These are phyloP conservation scores for Cryptosporidium baileyi DNA, from an alignment of 169 alveolate genomes.

Conservation along the genomic window DNA sequence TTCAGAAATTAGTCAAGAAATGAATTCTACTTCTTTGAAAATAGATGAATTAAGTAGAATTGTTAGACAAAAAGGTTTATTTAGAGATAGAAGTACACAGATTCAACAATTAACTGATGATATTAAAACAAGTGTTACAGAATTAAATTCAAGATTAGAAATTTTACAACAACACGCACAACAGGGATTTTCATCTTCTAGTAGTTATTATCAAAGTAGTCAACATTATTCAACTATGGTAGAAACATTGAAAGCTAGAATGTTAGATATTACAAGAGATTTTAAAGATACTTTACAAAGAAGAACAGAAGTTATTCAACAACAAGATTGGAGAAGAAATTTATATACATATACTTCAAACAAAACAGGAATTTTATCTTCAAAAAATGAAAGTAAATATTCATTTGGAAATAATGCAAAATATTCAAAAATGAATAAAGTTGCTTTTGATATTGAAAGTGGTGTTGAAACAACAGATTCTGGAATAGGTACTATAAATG, in stretches of 20 bases:
- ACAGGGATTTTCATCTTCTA: constrained; percentile 58
- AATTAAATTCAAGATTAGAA: constrained; percentile 71
- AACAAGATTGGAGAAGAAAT: constrained; percentile 69
- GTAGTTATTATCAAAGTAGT: constrained; percentile 58
- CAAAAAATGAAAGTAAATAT: not conserved
- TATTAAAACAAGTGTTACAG: constrained; percentile 73
- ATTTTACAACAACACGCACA: constrained; percentile 60
- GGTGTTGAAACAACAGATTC: constrained; percentile 1
- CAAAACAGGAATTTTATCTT: not conserved
- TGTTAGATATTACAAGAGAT: constrained; percentile 72
- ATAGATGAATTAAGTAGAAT: constrained; percentile 71
- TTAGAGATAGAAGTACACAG: constrained; percentile 74
- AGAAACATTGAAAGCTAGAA: constrained; percentile 66
- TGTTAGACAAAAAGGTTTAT: constrained; percentile 74
- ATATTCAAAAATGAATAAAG: constrained; percentile 30
- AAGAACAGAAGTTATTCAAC: constrained; percentile 72
- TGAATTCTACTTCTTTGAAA: constrained; percentile 72
- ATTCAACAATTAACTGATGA: constrained; percentile 77
- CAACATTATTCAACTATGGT: constrained; percentile 68
- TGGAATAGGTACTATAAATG: not conserved
- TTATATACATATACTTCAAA: constrained; percentile 55
- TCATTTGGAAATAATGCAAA: constrained; percentile 7
- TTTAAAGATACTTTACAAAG: constrained; percentile 71
- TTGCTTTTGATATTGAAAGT: constrained; percentile 67
- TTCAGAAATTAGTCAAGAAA: constrained; percentile 73